Evolutionary conservation across 2,329 filamentous ascomycete species (phyloP).

Genomic region (Penicillium sp.): DNA sequence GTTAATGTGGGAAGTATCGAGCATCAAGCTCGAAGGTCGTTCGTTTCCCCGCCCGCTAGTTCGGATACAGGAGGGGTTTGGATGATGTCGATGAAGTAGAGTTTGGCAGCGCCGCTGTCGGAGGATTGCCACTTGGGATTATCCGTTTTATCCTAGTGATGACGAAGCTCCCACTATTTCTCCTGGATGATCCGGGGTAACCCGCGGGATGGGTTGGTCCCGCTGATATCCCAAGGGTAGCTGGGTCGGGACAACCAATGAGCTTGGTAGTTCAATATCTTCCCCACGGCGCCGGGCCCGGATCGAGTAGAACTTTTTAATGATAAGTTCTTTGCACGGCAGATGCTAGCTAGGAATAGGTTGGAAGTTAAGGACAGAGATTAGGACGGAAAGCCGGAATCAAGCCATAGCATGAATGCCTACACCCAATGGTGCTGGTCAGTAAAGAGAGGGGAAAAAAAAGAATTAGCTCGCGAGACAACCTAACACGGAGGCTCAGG

Average conservation of each 20-base stretch:
- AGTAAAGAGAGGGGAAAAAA: neutral
- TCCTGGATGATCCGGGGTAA: neutral
- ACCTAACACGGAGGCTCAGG: neutral
- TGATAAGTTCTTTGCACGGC: neutral
- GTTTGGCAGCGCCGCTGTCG: neutral
- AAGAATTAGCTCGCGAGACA: neutral
- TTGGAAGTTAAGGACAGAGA: neutral
- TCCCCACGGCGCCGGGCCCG: neutral
- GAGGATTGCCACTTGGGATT: neutral
- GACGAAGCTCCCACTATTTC: neutral
- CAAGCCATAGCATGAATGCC: neutral
- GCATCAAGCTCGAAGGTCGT: neutral
- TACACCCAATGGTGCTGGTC: neutral
- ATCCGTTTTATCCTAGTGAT: neutral
- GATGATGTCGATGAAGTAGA: neutral
- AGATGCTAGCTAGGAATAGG: neutral
- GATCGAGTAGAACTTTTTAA: neutral
- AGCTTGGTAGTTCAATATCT: neutral
- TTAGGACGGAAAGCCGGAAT: neutral
- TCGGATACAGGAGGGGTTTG: neutral
- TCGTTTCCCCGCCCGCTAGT: neutral
- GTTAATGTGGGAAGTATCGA: neutral
- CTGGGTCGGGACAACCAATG: neutral
- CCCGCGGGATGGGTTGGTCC: neutral
- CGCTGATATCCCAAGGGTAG: conserved; percentile 2